Conservation (phyloP, 1,284 basidiomycete genomes). For the Ustilago tritici region DNA sequence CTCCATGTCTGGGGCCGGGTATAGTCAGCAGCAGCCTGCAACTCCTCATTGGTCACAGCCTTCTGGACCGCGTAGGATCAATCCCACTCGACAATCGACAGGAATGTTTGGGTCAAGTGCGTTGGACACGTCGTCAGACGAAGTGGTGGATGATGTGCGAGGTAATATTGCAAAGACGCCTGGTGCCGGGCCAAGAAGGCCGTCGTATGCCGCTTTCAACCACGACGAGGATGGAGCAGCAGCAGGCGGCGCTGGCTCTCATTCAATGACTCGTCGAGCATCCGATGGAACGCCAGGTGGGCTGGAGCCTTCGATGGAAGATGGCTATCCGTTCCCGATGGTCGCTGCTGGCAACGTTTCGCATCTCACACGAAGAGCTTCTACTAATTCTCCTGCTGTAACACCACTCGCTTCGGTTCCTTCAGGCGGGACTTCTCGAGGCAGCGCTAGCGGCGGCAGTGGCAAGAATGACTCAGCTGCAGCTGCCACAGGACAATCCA, state of each 20-base stretch:
- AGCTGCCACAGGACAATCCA: background rate
- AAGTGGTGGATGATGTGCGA: conserved; percentile 17
- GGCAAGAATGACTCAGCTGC: conserved; percentile 1
- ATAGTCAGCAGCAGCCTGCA: conserved; percentile 37
- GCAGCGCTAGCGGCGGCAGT: background rate
- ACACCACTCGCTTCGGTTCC: conserved; percentile 40
- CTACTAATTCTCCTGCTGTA: conserved; percentile 46
- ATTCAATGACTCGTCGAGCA: conserved; percentile 14
- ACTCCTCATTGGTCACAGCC: conserved; percentile 64
- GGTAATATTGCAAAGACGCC: conserved; percentile 43
- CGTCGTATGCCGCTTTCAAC: conserved; percentile 20
- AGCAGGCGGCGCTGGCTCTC: background rate
- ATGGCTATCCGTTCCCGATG: conserved; percentile 60
- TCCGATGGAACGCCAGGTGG: conserved; percentile 41
- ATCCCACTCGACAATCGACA: conserved; percentile 13
- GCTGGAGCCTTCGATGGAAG: conserved; percentile 13
- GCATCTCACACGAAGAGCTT: conserved; percentile 43
- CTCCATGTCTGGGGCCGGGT: conserved; percentile 5
- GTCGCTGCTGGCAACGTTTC: conserved; percentile 24
- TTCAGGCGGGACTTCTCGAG: background rate
- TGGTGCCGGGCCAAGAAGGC: conserved; percentile 37
- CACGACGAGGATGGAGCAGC: background rate
- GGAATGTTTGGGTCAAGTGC: background rate
- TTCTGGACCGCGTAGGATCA: conserved; percentile 25
- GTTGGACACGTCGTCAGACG: conserved; percentile 10